phyloP scores from a whole-genome alignment of 331 rosid genomes.

The Pyracantha coccinea region DNA sequence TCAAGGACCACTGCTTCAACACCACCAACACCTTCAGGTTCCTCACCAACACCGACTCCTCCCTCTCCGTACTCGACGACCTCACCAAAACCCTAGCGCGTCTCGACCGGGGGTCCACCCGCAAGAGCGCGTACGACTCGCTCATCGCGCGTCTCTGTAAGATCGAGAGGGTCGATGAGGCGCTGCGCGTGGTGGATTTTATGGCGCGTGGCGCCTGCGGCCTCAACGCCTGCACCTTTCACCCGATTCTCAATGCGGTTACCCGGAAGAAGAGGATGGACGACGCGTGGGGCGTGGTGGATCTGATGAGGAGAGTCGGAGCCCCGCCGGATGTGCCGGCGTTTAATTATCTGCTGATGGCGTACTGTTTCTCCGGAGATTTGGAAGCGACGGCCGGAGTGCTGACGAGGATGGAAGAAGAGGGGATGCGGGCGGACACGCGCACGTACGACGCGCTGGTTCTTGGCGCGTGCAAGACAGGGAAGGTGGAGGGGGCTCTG shows the following conservation, averaged over 20 bases:
- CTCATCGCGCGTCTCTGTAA: constrained; percentile 51
- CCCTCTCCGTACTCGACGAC: constrained; percentile 17
- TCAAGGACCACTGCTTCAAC: constrained; percentile 37
- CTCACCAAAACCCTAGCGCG: constrained; percentile 21
- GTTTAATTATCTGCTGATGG: constrained; percentile 28
- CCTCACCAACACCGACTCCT: constrained; percentile 25
- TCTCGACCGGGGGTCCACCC: constrained; percentile 28
- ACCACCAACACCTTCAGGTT: constrained; percentile 42
- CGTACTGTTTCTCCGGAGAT: constrained; percentile 29
- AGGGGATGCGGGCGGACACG: constrained; percentile 17
- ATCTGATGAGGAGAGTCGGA: constrained; percentile 22
- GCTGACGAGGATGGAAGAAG: constrained; percentile 23
- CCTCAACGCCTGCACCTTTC: constrained; percentile 24
- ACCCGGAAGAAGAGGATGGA: constrained; percentile 19
- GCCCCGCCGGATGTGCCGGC: constrained; percentile 23
- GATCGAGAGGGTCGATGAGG: constrained; percentile 25
- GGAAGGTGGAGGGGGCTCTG: constrained; percentile 52
- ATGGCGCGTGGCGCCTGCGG: constrained; percentile 21
- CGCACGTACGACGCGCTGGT: constrained; percentile 64
- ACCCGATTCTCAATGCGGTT: constrained; percentile 29
- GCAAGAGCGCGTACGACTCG: constrained; percentile 37
- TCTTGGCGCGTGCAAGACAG: constrained; percentile 39
- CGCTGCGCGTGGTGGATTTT: constrained; percentile 21
- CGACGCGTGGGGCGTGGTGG: constrained; percentile 32
- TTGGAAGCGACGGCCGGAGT: constrained; percentile 15